phyloP scores from a whole-genome alignment of 345 rosid genomes.

The Hypericum perforatum region DNA sequence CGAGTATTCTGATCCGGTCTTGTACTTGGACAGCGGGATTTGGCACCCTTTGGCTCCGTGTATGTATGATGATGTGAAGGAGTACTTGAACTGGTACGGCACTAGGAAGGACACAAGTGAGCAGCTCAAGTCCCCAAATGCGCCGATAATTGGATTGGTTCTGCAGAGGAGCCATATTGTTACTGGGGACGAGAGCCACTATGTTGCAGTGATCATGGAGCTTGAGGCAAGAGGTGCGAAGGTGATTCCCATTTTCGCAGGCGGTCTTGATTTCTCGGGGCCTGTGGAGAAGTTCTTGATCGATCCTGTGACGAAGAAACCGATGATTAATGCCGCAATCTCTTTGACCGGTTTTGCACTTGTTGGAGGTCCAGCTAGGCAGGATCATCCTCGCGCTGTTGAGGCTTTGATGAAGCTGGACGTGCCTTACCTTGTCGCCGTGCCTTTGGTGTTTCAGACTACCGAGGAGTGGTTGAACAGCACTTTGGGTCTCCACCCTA shows the following conservation, averaged over 20 bases:
- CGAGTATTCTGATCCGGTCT: slow-evolving; percentile 78
- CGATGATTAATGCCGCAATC: slow-evolving; percentile 63
- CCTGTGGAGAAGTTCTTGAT: slow-evolving; percentile 76
- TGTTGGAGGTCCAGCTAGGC: slow-evolving; percentile 99
- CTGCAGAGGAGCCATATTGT: slow-evolving; percentile 98
- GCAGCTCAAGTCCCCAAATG: slow-evolving; percentile 53
- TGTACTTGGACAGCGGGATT: slow-evolving; percentile 82
- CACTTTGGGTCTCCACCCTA: slow-evolving; percentile 88
- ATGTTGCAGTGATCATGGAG: slow-evolving; percentile 98
- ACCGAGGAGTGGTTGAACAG: slow-evolving; percentile 98
- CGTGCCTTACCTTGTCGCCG: slow-evolving; percentile 85
- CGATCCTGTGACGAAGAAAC: slow-evolving; percentile 52
- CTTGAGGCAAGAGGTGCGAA: slow-evolving; percentile 95
- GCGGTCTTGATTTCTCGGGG: slow-evolving; percentile 91
- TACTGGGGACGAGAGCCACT: slow-evolving; percentile 92
- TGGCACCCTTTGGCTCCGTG: slow-evolving; percentile 97
- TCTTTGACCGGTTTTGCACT: slow-evolving; percentile 94
- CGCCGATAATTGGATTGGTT: slow-evolving; percentile 71
- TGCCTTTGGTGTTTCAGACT: slow-evolving; percentile 96
- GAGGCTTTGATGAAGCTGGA: slow-evolving; percentile 86
- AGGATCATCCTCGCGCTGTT: slow-evolving; percentile 92
- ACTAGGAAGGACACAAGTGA: slow-evolving; percentile 75
- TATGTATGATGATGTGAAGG: slow-evolving; percentile 95
- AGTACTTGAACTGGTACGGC: slow-evolving; percentile 86
- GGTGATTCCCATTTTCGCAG: slow-evolving; percentile 87